phyloP scores from a whole-genome alignment of 495 filamentous ascomycete genomes.

The Lichina pygmaea region DNA sequence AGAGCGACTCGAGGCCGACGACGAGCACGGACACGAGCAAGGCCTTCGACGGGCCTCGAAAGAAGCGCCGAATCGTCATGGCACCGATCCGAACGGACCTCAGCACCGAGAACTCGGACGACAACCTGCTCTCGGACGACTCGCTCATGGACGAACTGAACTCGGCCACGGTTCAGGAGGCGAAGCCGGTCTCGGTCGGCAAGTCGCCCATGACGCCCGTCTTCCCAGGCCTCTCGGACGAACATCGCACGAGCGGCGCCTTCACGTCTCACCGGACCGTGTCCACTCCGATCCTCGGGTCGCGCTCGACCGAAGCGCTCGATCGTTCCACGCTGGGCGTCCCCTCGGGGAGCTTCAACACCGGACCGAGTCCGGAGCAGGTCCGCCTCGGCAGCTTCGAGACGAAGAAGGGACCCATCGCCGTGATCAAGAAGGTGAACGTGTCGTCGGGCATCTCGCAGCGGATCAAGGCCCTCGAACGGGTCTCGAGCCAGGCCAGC shows the following conservation, averaged over 20 bases:
- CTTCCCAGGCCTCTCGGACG: constrained; percentile 20
- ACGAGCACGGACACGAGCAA: neutral
- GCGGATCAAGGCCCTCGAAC: constrained; percentile 68
- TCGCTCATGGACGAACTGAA: constrained; percentile 76
- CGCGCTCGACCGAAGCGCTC: constrained; percentile 4
- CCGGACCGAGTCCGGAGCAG: neutral
- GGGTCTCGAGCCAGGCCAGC: constrained; percentile 23
- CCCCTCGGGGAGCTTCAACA: neutral
- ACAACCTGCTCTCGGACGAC: constrained; percentile 50
- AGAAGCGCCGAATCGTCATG: constrained; percentile 15
- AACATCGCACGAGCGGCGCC: neutral
- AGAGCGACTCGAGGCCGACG: neutral
- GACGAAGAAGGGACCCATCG: constrained; percentile 7
- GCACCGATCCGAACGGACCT: constrained; percentile 18
- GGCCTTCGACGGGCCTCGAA: constrained; percentile 2
- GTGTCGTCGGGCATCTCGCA: constrained; percentile 72
- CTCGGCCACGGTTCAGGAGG: constrained; percentile 57
- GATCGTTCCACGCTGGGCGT: constrained; percentile 1
- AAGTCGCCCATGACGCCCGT: constrained; percentile 56
- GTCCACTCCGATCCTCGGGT: neutral
- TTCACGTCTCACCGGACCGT: neutral
- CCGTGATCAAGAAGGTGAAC: constrained; percentile 46
- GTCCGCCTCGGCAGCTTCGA: neutral
- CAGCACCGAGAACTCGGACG: constrained; percentile 16
- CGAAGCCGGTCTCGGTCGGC: constrained; percentile 54